These are phyloP conservation scores for Brassica nigra DNA, from an alignment of 345 rosid species.

Conservation along the genomic window DNA sequence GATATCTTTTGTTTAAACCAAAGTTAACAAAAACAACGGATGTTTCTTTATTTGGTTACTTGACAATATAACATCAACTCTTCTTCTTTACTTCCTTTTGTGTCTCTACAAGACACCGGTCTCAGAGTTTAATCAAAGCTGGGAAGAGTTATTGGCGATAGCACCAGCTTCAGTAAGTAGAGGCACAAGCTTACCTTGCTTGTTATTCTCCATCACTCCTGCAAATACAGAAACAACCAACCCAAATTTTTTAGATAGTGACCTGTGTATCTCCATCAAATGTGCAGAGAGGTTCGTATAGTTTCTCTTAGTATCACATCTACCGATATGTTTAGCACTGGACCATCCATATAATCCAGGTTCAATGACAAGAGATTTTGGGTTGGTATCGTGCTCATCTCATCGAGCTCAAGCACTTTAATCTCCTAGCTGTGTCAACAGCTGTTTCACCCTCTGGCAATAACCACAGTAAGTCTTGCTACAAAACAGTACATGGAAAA, in stretches of 20 bases:
- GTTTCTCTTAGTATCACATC: slow-evolving; percentile 59
- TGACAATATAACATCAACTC: neutral
- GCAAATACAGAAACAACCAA: slow-evolving; percentile 11
- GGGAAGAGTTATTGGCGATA: slow-evolving; percentile 47
- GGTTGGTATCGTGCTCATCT: slow-evolving; percentile 30
- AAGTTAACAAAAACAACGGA: neutral
- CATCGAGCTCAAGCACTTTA: slow-evolving; percentile 39
- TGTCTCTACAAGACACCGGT: neutral
- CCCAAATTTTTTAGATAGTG: too few relatives aligned
- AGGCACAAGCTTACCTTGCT: slow-evolving; percentile 51
- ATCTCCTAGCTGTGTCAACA: slow-evolving; percentile 36
- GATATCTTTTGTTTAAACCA: neutral
- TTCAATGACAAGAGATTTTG: neutral
- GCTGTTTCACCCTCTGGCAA: slow-evolving; percentile 45
- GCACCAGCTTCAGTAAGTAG: slow-evolving; percentile 67
- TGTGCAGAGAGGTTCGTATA: neutral
- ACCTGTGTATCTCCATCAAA: neutral
- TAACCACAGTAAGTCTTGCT: slow-evolving; percentile 74
- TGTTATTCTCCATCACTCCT: slow-evolving; percentile 58
- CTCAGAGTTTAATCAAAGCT: slow-evolving; percentile 35
- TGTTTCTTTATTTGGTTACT: neutral
- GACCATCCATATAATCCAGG: neutral
- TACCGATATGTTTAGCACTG: slow-evolving; percentile 52
- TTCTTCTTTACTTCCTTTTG: neutral
- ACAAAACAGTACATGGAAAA: slow-evolving; percentile 20